Percentiles rank a stretch among this genome's conserved stretches.
These are phyloP conservation scores for Cystobasidium ongulense DNA, from an alignment of 768 basidiomycete species.

Conservation along the genomic window DNA sequence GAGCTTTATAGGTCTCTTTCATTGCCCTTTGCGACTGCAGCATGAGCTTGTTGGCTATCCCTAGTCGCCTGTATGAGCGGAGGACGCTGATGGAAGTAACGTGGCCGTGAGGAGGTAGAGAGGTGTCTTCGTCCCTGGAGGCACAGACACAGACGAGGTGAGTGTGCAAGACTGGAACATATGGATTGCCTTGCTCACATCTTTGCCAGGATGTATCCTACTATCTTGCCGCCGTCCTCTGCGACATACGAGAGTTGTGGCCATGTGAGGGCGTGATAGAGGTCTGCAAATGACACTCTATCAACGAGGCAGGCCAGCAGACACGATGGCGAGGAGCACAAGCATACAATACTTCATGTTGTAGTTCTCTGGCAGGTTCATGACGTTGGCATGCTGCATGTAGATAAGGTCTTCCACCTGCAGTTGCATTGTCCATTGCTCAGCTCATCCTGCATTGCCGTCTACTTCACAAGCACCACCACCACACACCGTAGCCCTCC, in stretches of 20 bases:
- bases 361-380: constrained; percentile 89
- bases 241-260: constrained; percentile 88
- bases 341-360: constrained; percentile 26
- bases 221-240: constrained; percentile 77
- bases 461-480: not conserved
- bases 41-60: constrained; percentile 91
- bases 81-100: constrained; percentile 95
- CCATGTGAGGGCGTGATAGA: constrained; percentile 86
- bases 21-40: constrained; percentile 70
- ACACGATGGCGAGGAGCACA: not conserved
- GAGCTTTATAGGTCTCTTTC: constrained; percentile 73
- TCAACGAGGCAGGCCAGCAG: constrained; percentile 47
- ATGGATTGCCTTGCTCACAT: constrained; percentile 54
- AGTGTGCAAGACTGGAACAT: not conserved
- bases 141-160: not conserved
- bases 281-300: constrained; percentile 52
- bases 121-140: constrained; percentile 53
- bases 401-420: constrained; percentile 79
- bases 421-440: not conserved
- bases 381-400: constrained; percentile 89
- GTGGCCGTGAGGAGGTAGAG: constrained; percentile 67
- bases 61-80: constrained; percentile 78
- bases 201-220: constrained; percentile 92
- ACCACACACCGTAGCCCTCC: constrained; percentile 46
- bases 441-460: too few relatives aligned